Evolutionary conservation across 805 yeast species (phyloP), one percentile per base, ranked within the genome.

Genomic region (Wickerhamomyces xylosicus): DNA sequence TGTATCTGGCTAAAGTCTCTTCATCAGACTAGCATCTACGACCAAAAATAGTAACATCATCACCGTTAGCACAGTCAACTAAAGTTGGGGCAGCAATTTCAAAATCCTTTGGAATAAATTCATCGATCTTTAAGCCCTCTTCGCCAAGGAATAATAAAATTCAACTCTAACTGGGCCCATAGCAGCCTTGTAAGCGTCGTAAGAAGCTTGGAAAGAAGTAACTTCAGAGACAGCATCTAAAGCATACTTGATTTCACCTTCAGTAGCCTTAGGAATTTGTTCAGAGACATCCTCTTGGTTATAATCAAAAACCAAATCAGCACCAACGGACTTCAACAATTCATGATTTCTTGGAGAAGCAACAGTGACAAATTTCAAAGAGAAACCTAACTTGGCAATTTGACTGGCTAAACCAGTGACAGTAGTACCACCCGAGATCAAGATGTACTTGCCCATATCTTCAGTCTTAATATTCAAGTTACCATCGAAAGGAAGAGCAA

Each of bases 351-450:
- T 69, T 41, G 59, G 51, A 3, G 79, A 71, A 13, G 82, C 77
- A 34, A 73, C 69, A 3, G 70, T 69, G 36, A 73, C 69, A 35
- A 63, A 64, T 37, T 52, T 48, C 40, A 62, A 43, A 13, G 72
- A 74, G 29, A 50, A 45, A 19, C 71, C 43, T 27, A 62, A 51
- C 47, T 71, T 72, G 18, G 80, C 81, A 34, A 77, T 45, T 62
- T 82, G 89, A 39, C 77, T 68, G 10, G 77, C 74, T 19, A 62
- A 36, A 37, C 86, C 87, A 11, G 79, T 66, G 17, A 80, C 69
- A 17, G 83, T 67, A n/a, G 85, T 73, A 45, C 82, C 89, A 50
- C 81, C 79, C 78, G 80, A 74, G 35, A 77, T 61, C 37, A 77
- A 52, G 31, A 77, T 52, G 43, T 62, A 61, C 41, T 62, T 62